These are phyloP conservation scores for Trichophyton schoenleinii DNA, from an alignment of 2,329 filamentous ascomycete species.

Conservation along the genomic window DNA sequence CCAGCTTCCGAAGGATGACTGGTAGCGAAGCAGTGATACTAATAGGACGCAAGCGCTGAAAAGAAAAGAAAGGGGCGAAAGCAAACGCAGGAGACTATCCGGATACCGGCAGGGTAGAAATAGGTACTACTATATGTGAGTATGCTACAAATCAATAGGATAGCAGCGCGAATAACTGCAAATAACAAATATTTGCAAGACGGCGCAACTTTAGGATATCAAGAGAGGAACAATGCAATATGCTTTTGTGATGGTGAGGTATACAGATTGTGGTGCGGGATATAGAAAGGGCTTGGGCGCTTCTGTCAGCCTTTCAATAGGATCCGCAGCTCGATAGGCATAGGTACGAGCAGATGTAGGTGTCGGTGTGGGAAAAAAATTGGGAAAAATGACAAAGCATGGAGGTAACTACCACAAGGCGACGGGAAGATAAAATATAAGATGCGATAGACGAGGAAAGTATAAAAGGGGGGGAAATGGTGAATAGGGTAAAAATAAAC, in stretches of 20 bases:
- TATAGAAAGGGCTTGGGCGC: constrained; percentile 13
- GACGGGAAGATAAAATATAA: not conserved
- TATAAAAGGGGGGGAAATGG: not conserved
- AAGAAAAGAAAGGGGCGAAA: not conserved
- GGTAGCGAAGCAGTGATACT: not conserved
- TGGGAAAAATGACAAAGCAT: not conserved
- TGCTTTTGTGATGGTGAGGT: not conserved
- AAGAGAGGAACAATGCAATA: not conserved
- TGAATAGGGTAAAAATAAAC: not conserved
- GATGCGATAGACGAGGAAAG: not conserved
- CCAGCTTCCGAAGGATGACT: not conserved
- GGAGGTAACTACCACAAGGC: not conserved
- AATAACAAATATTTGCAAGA: not conserved
- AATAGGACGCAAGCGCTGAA: no score
- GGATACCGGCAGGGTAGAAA: not conserved
- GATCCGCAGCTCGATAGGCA: not conserved
- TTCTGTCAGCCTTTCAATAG: constrained; percentile 8
- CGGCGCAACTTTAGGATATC: not conserved
- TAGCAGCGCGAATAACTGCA: not conserved
- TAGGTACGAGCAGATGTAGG: not conserved
- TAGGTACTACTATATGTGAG: not conserved
- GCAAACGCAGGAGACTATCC: not conserved
- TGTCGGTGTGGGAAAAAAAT: not conserved
- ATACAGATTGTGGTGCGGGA: constrained; percentile 7
- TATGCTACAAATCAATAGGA: not conserved